Conservation (phyloP, 1,139 yeast species). For the Arxiozyma slooffiae region DNA sequence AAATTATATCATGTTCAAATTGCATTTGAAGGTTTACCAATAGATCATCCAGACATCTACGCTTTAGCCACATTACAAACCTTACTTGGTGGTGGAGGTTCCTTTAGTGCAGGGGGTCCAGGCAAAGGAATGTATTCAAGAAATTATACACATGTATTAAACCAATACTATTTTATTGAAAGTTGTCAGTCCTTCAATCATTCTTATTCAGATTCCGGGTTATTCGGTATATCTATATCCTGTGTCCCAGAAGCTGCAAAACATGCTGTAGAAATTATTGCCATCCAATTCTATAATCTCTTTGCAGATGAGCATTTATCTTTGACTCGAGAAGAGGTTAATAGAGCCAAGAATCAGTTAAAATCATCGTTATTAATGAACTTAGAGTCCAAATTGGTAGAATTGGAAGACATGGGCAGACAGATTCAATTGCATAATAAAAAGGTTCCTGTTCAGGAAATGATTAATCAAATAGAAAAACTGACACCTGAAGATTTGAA, state of each 20-base stretch:
- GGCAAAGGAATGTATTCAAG: slow-evolving; percentile 98
- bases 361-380: slow-evolving; percentile 88
- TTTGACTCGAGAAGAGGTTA: slow-evolving; percentile 61
- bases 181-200: slow-evolving; percentile 84
- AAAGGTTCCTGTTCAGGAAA: slow-evolving; percentile 69
- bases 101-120: slow-evolving; percentile 99
- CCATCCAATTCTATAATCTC: slow-evolving; percentile 60
- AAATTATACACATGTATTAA: slow-evolving; percentile 80
- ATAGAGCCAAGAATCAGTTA: slow-evolving; percentile 85
- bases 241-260: slow-evolving; percentile 82
- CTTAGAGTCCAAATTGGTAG: slow-evolving; percentile 82
- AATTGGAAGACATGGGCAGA: slow-evolving; percentile 88
- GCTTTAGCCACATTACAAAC: slow-evolving; percentile 88
- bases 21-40: slow-evolving; percentile 81
- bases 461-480: slow-evolving; percentile 66
- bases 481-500: slow-evolving; percentile 60
- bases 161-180: slow-evolving; percentile 86
- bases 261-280: slow-evolving; percentile 70
- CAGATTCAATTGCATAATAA: slow-evolving; percentile 81
- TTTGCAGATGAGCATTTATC: slow-evolving; percentile 47
- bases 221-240: slow-evolving; percentile 80
- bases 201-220: slow-evolving; percentile 80
- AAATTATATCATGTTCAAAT: slow-evolving; percentile 80
- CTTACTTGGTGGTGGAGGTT: slow-evolving; percentile 93
- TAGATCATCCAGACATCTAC: slow-evolving; percentile 77